A percentile compares a stretch with the other conserved stretches of the same genome.
Conservation (phyloP, 352 stramenopile species). For the Globisporangium megalacanthum region DNA sequence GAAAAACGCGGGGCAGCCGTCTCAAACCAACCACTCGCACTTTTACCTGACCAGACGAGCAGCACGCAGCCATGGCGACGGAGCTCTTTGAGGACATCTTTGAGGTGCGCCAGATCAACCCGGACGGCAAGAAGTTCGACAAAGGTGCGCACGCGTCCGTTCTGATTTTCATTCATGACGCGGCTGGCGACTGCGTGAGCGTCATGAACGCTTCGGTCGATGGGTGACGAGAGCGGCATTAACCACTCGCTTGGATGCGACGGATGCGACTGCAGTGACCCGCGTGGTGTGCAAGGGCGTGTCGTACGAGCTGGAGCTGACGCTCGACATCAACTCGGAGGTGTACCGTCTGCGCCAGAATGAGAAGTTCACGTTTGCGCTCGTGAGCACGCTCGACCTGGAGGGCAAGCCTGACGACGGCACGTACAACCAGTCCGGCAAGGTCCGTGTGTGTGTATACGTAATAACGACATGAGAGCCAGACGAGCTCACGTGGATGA, state of each 20-base stretch:
- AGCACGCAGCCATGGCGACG: conserved; percentile 54
- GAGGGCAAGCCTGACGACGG: conserved; percentile 95
- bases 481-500: too few species aligned
- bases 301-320: conserved; percentile 97
- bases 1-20: not conserved
- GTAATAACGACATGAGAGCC: too few species aligned
- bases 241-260: not conserved
- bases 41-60: not conserved
- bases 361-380: conserved; percentile 95
- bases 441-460: conserved; percentile 29
- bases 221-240: too few species aligned
- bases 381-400: conserved; percentile 95
- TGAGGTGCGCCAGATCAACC: conserved; percentile 95
- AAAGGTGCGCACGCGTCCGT: conserved; percentile 50
- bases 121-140: conserved; percentile 97
- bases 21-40: not conserved
- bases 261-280: conserved; percentile 63
- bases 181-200: too few species aligned
- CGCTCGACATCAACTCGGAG: conserved; percentile 97
- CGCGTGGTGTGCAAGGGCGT: conserved; percentile 95
- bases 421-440: conserved; percentile 90
- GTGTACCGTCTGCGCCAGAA: conserved; percentile 94
- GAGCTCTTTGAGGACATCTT: conserved; percentile 99
- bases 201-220: too few species aligned
- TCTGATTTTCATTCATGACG: not conserved